phyloP scores from a whole-genome alignment of 2,329 filamentous ascomycete genomes.

The Tolypocladium guangdongense region DNA sequence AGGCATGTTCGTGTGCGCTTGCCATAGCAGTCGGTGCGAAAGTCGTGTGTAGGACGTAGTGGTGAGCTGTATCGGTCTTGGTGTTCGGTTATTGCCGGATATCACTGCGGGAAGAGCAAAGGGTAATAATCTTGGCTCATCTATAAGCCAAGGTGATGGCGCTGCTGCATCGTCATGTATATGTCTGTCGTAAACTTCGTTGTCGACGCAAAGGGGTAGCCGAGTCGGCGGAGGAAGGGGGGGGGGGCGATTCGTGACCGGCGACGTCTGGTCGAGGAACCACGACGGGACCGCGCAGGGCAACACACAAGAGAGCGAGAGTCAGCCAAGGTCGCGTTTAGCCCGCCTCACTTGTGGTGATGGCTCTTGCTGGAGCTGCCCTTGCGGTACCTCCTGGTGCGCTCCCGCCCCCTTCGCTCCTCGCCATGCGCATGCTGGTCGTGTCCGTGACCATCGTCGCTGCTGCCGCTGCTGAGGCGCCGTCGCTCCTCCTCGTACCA shows the following conservation, averaged over 20 bases:
- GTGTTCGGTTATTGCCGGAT: background rate
- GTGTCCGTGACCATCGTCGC: conserved; percentile 18
- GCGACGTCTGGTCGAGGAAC: background rate
- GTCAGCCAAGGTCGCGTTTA: background rate
- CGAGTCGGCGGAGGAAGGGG: too few relatives aligned
- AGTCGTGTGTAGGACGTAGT: background rate
- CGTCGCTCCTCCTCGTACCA: conserved; percentile 44
- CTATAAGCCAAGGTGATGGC: background rate
- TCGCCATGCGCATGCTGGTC: conserved; percentile 22
- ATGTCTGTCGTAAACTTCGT: background rate
- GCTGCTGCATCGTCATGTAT: background rate
- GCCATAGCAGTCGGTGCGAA: background rate
- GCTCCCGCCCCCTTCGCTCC: conserved; percentile 6
- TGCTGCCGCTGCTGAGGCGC: conserved; percentile 24
- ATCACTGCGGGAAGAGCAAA: background rate
- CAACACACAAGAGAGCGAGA: background rate
- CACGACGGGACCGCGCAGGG: background rate
- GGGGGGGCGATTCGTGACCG: background rate
- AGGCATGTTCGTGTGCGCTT: background rate
- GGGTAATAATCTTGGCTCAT: background rate
- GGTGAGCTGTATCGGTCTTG: background rate
- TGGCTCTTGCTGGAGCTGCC: background rate
- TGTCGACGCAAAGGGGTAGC: background rate
- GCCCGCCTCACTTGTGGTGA: conserved; percentile 17
- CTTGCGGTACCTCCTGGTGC: conserved; percentile 15